Evolutionary conservation across 352 stramenopile genomes (phyloP).

Genomic region (Phytophthora citrophthora): DNA sequence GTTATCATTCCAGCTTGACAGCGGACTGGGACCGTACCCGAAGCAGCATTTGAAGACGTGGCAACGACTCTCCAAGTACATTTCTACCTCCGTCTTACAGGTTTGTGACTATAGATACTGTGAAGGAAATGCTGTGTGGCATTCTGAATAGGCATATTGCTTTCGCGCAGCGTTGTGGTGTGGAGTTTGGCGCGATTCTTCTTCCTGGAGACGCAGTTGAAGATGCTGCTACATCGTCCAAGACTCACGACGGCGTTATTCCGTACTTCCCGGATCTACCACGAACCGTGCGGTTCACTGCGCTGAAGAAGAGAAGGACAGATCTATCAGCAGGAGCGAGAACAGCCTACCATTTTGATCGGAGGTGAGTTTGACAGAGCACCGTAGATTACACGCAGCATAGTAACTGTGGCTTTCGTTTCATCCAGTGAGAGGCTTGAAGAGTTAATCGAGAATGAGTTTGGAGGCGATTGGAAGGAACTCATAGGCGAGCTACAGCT

Average conservation of each 20-base stretch:
- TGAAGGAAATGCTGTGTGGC: neutral
- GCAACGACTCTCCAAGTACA: slow-evolving; percentile 72
- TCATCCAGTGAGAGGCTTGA: slow-evolving; percentile 51
- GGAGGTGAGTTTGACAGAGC: slow-evolving; percentile 46
- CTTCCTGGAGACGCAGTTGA: slow-evolving; percentile 71
- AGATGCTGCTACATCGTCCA: slow-evolving; percentile 32
- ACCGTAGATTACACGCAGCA: neutral
- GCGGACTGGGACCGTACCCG: slow-evolving; percentile 78
- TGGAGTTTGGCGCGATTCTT: slow-evolving; percentile 69
- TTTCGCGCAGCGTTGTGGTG: slow-evolving; percentile 56
- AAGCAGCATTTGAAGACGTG: slow-evolving; percentile 80
- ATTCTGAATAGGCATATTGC: neutral
- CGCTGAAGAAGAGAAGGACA: slow-evolving; percentile 43
- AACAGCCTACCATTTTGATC: slow-evolving; percentile 83
- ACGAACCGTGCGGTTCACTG: slow-evolving; percentile 76
- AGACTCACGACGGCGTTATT: slow-evolving; percentile 36
- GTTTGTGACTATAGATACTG: slow-evolving; percentile 11
- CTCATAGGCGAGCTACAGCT: slow-evolving; percentile 94
- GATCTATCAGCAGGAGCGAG: slow-evolving; percentile 54
- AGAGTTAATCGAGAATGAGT: slow-evolving; percentile 47
- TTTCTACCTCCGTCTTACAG: slow-evolving; percentile 68
- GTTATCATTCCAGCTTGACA: slow-evolving; percentile 81
- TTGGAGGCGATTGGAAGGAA: slow-evolving; percentile 64
- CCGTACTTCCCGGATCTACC: slow-evolving; percentile 81
- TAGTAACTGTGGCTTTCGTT: neutral